Conservation (phyloP, 2,329 filamentous ascomycete species). For the Septoria linicola region DNA sequence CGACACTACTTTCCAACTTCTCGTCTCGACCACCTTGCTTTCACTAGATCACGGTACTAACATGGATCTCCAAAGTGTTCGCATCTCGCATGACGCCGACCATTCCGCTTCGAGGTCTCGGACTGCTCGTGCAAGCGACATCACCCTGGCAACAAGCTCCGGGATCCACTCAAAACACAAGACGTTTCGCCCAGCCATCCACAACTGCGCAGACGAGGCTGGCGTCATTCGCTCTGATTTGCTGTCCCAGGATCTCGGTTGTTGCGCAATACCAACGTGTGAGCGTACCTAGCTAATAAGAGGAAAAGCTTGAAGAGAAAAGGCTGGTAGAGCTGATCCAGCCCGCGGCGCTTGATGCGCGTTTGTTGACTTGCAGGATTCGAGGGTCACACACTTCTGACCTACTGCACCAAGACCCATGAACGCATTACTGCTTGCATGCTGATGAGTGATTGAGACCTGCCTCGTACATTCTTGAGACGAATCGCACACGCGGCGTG, state of each 20-base stretch:
- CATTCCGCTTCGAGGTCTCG: background rate
- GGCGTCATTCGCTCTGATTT: slow-evolving; percentile 1
- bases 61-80: slow-evolving; percentile 9
- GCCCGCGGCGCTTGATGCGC: background rate
- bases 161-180: too few relatives aligned
- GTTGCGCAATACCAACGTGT: slow-evolving; percentile 7
- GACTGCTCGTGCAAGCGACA: too few relatives aligned
- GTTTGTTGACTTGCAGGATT: slow-evolving; percentile 7
- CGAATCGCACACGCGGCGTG: background rate
- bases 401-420: background rate
- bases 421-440: too few relatives aligned
- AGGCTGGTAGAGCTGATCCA: slow-evolving; percentile 8
- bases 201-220: slow-evolving; percentile 8
- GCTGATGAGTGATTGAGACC: slow-evolving; percentile 2
- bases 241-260: slow-evolving; percentile 7
- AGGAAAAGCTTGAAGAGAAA: slow-evolving; percentile 1
- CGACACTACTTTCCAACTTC: background rate
- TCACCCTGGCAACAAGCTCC: too few relatives aligned
- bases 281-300: background rate
- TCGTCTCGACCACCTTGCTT: background rate
- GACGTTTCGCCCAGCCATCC: slow-evolving; percentile 6
- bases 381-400: slow-evolving; percentile 4
- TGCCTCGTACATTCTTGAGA: slow-evolving; percentile 17
- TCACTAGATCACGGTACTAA: background rate
- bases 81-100: background rate